These are phyloP conservation scores for Boletus sp. DNA, from an alignment of 768 basidiomycete genomes.

Conservation along the genomic window DNA sequence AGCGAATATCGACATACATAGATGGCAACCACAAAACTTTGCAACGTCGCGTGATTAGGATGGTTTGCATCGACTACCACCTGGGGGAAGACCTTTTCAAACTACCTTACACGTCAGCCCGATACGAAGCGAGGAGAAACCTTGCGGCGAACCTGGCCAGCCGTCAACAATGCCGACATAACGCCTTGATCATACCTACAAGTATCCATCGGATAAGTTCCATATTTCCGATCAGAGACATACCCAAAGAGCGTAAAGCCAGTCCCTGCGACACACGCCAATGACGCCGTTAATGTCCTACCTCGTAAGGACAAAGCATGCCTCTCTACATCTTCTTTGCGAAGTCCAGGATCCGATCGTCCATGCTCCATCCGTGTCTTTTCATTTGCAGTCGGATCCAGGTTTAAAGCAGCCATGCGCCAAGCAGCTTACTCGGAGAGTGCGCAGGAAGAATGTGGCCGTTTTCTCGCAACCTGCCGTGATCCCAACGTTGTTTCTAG, in stretches of 20 bases:
- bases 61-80: slow-evolving; percentile 41
- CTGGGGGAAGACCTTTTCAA: slow-evolving; percentile 56
- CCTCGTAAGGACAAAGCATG: slow-evolving; percentile 30
- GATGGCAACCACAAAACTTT: slow-evolving; percentile 57
- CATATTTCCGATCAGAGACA: slow-evolving; percentile 10
- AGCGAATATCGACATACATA: slow-evolving; percentile 37
- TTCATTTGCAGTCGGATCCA: slow-evolving; percentile 4
- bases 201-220: neutral
- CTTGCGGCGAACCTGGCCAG: slow-evolving; percentile 39
- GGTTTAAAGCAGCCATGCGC: slow-evolving; percentile 7
- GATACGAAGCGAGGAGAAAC: neutral
- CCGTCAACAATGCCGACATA: slow-evolving; percentile 62
- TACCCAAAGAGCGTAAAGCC: slow-evolving; percentile 65
- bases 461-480: neutral
- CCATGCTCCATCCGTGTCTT: neutral
- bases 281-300: slow-evolving; percentile 40
- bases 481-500: neutral
- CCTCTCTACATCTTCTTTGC: slow-evolving; percentile 10
- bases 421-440: neutral
- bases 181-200: slow-evolving; percentile 66
- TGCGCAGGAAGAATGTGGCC: neutral
- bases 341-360: neutral
- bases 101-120: slow-evolving; percentile 33
- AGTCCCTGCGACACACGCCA: slow-evolving; percentile 56
- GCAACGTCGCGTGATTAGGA: slow-evolving; percentile 48